Percentiles rank a stretch among this genome's conserved stretches.
Evolutionary conservation across 164 flowering plant genomes (phyloP).

Genomic region (Nelumbo lutea): DNA sequence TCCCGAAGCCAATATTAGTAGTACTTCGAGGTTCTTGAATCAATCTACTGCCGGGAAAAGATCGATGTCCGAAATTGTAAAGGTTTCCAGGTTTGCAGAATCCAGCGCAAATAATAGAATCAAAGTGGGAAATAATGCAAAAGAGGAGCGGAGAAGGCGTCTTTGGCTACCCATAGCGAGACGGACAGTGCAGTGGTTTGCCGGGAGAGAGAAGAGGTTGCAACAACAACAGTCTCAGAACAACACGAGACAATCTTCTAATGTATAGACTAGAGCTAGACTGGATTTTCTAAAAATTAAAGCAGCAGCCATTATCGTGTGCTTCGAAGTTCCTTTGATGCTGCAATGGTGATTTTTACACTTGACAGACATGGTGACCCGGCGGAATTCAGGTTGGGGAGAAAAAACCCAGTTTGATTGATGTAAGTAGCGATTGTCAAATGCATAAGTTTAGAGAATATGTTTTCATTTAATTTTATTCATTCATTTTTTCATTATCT

Average conservation of each 20-base stretch:
- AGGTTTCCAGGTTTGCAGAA: conserved; percentile 40
- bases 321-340: background rate
- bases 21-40: conserved; percentile 16
- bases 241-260: conserved; percentile 7
- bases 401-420: no score
- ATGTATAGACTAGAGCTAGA: conserved; percentile 7
- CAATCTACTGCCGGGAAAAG: conserved; percentile 32
- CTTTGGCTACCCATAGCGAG: conserved; percentile 40
- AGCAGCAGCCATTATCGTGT: background rate
- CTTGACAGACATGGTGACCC: no score
- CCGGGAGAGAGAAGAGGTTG: conserved; percentile 25
- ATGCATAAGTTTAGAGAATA: no score
- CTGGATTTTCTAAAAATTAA: no score
- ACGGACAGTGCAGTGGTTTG: conserved; percentile 38
- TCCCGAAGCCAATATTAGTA: background rate
- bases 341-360: background rate
- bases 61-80: conserved; percentile 73
- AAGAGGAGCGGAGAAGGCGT: conserved; percentile 33
- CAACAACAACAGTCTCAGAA: background rate
- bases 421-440: no score
- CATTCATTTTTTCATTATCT: no score
- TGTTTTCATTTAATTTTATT: no score
- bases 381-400: no score
- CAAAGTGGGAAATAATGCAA: conserved; percentile 6
- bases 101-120: conserved; percentile 9